Conservation (phyloP, 441 rosid genomes). For the Brassica balearica region DNA sequence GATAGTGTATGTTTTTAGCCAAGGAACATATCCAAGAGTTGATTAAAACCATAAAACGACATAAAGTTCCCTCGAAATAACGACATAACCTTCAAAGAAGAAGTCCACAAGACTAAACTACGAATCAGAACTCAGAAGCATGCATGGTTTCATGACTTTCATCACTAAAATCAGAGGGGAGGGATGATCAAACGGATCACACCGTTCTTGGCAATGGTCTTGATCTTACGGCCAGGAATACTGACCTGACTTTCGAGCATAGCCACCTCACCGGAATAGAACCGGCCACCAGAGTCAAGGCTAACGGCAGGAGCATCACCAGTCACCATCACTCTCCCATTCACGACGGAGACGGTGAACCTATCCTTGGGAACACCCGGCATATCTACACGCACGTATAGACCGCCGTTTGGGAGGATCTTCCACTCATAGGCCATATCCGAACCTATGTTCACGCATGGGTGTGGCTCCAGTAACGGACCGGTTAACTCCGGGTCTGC, state of each 20-base stretch:
- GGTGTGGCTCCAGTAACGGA: constrained; percentile 25
- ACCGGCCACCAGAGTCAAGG: constrained; percentile 29
- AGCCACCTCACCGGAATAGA: constrained; percentile 33
- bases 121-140: neutral
- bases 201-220: constrained; percentile 30
- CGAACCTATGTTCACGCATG: constrained; percentile 29
- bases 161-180: constrained; percentile 13
- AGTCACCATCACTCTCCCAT: constrained; percentile 24
- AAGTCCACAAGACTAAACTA: constrained; percentile 13
- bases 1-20: neutral
- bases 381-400: constrained; percentile 57
- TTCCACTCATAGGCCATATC: constrained; percentile 38
- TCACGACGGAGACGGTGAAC: constrained; percentile 52
- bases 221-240: constrained; percentile 30
- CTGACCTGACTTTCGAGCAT: neutral
- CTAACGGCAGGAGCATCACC: constrained; percentile 33
- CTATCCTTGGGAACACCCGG: constrained; percentile 63
- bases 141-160: neutral
- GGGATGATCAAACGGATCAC: constrained; percentile 36
- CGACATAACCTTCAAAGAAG: neutral
- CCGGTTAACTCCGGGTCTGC: constrained; percentile 34
- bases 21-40: neutral
- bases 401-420: constrained; percentile 26
- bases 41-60: neutral
- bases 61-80: neutral